These are phyloP conservation scores for Epichloe hybrida DNA, from an alignment of 2,329 filamentous ascomycete genomes.

Conservation along the genomic window DNA sequence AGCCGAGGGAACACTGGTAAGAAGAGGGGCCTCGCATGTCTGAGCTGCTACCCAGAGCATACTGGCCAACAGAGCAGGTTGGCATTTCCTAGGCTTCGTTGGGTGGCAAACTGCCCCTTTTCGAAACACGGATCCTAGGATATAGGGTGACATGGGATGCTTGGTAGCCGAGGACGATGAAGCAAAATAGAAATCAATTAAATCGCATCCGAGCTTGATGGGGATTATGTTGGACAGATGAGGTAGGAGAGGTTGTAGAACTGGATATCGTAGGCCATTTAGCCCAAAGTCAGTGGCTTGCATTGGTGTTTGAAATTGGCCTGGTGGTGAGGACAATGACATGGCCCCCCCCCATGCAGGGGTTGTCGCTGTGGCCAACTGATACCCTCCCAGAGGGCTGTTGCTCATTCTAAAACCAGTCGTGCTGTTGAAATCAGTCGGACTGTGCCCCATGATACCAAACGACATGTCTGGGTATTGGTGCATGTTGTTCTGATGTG, in stretches of 20 bases:
- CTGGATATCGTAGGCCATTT: slow-evolving; percentile 60
- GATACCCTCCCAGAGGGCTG: slow-evolving; percentile 44
- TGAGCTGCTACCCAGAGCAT: slow-evolving; percentile 92
- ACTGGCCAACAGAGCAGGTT: slow-evolving; percentile 74
- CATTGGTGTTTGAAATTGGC: slow-evolving; percentile 45
- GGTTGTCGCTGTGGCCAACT: slow-evolving; percentile 45
- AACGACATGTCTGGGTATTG: slow-evolving; percentile 46
- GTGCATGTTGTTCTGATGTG: slow-evolving; percentile 25
- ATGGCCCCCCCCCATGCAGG: slow-evolving; percentile 42
- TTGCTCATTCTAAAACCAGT: slow-evolving; percentile 41
- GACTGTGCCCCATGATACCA: slow-evolving; percentile 39
- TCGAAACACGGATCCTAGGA: slow-evolving; percentile 78
- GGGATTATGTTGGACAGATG: slow-evolving; percentile 72
- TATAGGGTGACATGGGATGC: slow-evolving; percentile 80
- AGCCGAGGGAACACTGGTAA: slow-evolving; percentile 73
- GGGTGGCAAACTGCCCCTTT: slow-evolving; percentile 78
- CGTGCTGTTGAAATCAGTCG: slow-evolving; percentile 33
- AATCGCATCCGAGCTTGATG: slow-evolving; percentile 67
- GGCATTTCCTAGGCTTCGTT: slow-evolving; percentile 66
- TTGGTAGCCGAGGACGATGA: slow-evolving; percentile 77
- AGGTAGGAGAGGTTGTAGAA: slow-evolving; percentile 73
- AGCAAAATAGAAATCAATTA: slow-evolving; percentile 82
- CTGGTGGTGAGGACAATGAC: slow-evolving; percentile 42
- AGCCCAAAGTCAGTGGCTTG: slow-evolving; percentile 43
- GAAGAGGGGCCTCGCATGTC: slow-evolving; percentile 75